Conservation (phyloP, 2,329 filamentous ascomycete genomes). For the Aureobasidium subglaciale region DNA sequence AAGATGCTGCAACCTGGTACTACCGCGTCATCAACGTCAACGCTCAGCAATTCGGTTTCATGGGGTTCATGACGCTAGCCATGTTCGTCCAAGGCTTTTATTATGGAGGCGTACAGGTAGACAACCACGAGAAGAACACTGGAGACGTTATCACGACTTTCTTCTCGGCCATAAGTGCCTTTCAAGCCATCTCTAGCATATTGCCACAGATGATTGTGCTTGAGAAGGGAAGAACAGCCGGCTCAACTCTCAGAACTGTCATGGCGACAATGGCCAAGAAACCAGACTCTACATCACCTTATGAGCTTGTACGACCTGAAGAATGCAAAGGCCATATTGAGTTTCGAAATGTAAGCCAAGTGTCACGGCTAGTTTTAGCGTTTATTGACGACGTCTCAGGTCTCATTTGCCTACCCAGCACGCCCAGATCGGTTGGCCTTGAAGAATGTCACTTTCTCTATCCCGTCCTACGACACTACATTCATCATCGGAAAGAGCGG, state of each 20-base stretch:
- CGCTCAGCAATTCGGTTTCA: conserved; percentile 64
- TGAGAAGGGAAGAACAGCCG: conserved; percentile 71
- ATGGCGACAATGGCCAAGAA: conserved; percentile 31
- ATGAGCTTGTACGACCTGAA: conserved; percentile 22
- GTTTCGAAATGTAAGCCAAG: conserved; percentile 54
- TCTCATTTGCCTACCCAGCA: conserved; percentile 74
- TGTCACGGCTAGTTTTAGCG: background rate
- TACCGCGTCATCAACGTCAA: conserved; percentile 60
- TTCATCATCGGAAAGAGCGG: conserved; percentile 84
- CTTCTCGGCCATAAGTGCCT: conserved; percentile 69
- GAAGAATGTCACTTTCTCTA: conserved; percentile 46
- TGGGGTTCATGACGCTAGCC: conserved; percentile 65
- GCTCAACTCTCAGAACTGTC: conserved; percentile 50
- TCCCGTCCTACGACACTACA: conserved; percentile 63
- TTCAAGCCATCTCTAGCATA: conserved; percentile 66
- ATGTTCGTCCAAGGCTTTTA: conserved; percentile 89
- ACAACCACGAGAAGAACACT: conserved; percentile 49
- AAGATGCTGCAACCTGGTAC: conserved; percentile 56
- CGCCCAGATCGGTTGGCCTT: conserved; percentile 56
- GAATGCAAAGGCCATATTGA: conserved; percentile 60
- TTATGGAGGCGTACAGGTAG: conserved; percentile 69
- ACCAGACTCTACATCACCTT: conserved; percentile 13
- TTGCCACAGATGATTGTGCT: conserved; percentile 71
- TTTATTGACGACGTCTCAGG: conserved; percentile 38
- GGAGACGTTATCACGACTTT: conserved; percentile 76